These are phyloP conservation scores for Fusarium zealandicum DNA, from an alignment of 2,329 filamentous ascomycete genomes.

Conservation along the genomic window DNA sequence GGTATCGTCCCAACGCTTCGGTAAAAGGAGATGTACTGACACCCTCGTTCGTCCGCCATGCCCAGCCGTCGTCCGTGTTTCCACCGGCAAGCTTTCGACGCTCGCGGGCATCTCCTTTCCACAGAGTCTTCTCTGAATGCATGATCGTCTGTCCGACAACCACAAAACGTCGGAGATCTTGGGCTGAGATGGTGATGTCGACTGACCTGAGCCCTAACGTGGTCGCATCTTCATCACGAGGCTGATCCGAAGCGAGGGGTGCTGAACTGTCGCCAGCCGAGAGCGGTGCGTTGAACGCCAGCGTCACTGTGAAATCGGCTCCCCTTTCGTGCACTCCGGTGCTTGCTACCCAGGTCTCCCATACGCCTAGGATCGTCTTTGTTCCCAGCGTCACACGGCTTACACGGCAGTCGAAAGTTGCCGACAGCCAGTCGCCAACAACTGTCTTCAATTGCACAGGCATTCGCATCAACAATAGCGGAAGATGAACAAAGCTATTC, in stretches of 20 bases:
- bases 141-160: constrained; percentile 46
- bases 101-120: constrained; percentile 47
- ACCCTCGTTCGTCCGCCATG: constrained; percentile 50
- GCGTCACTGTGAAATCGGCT: constrained; percentile 57
- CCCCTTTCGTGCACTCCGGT: constrained; percentile 47
- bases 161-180: constrained; percentile 57
- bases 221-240: constrained; percentile 14
- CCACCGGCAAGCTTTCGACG: constrained; percentile 56
- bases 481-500: constrained; percentile 55
- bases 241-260: constrained; percentile 25
- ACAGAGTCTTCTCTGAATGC: constrained; percentile 23
- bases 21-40: constrained; percentile 52
- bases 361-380: constrained; percentile 55
- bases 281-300: constrained; percentile 58
- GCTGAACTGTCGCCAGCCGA: constrained; percentile 7
- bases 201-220: constrained; percentile 51
- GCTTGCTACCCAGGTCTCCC: constrained; percentile 59
- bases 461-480: constrained; percentile 63
- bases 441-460: constrained; percentile 59
- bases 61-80: constrained; percentile 61
- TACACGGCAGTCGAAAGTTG: constrained; percentile 64
- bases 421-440: constrained; percentile 59
- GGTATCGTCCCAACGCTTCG: constrained; percentile 57
- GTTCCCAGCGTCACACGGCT: constrained; percentile 59
- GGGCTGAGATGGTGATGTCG: constrained; percentile 59